These are phyloP conservation scores for Termitomyces sp. DNA, from an alignment of 768 basidiomycete species.

Conservation along the genomic window DNA sequence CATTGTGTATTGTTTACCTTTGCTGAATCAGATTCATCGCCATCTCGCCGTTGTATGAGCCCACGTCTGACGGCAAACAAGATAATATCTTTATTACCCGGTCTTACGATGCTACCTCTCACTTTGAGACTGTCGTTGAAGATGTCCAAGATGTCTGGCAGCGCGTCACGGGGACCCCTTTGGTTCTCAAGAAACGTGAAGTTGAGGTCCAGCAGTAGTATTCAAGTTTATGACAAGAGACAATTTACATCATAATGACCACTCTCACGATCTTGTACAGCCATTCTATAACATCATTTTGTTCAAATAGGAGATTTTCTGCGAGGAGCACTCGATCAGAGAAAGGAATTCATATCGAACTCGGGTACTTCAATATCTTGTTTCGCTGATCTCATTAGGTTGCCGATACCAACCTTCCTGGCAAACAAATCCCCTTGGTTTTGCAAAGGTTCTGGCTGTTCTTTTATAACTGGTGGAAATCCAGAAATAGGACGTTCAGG, in stretches of 20 bases:
- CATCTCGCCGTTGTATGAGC: conserved; percentile 83
- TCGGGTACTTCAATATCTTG: conserved; percentile 82
- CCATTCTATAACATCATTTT: conserved; percentile 8
- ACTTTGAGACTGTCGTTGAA: conserved; percentile 98
- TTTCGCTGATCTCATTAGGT: conserved; percentile 86
- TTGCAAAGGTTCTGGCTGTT: conserved; percentile 26
- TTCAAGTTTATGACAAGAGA: conserved; percentile 16
- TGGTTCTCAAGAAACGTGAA: conserved; percentile 87
- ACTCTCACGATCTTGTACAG: background rate
- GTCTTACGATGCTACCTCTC: conserved; percentile 97
- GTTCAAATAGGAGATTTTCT: background rate
- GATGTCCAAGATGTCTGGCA: conserved; percentile 97
- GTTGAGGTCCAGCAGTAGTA: conserved; percentile 45
- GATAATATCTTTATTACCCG: conserved; percentile 98
- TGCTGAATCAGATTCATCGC: conserved; percentile 70
- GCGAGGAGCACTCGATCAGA: conserved; percentile 25
- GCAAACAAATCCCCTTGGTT: conserved; percentile 56
- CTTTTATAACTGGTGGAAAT: conserved; percentile 18
- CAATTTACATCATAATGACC: background rate
- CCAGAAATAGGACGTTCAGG: conserved; percentile 27
- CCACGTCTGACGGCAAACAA: conserved; percentile 69
- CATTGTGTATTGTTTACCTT: background rate
- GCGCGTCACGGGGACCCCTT: conserved; percentile 68
- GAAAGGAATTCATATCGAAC: conserved; percentile 82
- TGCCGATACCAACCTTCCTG: conserved; percentile 72